Conservation (phyloP, 1,284 basidiomycete genomes). For the Ceraceosorus guamensis region DNA sequence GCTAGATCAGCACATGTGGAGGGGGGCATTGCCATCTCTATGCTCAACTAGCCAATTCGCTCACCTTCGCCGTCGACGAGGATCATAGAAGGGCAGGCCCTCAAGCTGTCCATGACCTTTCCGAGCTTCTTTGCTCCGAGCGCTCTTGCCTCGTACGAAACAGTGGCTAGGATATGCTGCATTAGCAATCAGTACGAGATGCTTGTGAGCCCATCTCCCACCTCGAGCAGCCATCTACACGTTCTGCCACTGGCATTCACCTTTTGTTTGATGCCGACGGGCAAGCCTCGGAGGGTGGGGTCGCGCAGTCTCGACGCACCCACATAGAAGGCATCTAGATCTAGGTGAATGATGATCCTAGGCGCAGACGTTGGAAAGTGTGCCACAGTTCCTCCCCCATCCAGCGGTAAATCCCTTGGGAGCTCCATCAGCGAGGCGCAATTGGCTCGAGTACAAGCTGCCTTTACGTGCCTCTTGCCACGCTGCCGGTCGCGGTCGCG, state of each 20-base stretch:
- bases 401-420: no score
- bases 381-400: no score
- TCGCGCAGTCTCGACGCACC: constrained; percentile 47
- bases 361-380: no score
- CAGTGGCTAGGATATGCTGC: constrained; percentile 46
- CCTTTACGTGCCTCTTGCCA: no score
- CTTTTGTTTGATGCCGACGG: constrained; percentile 51
- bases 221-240: no score
- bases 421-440: no score
- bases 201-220: no score
- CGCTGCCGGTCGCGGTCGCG: no score
- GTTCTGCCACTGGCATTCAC: background rate
- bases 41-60: background rate
- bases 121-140: constrained; percentile 46
- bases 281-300: constrained; percentile 43
- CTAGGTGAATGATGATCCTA: constrained; percentile 19
- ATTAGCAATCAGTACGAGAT: no score
- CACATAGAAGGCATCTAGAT: constrained; percentile 43
- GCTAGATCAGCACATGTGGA: background rate
- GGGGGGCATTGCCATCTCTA: no score
- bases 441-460: no score
- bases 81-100: constrained; percentile 44
- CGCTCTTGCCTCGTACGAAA: constrained; percentile 49
- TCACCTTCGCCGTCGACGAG: constrained; percentile 47
- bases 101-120: constrained; percentile 41